A percentile compares a stretch with the other conserved stretches of the same genome.
Conservation (phyloP, 352 stramenopile species). For the Lagenidium sp. region DNA sequence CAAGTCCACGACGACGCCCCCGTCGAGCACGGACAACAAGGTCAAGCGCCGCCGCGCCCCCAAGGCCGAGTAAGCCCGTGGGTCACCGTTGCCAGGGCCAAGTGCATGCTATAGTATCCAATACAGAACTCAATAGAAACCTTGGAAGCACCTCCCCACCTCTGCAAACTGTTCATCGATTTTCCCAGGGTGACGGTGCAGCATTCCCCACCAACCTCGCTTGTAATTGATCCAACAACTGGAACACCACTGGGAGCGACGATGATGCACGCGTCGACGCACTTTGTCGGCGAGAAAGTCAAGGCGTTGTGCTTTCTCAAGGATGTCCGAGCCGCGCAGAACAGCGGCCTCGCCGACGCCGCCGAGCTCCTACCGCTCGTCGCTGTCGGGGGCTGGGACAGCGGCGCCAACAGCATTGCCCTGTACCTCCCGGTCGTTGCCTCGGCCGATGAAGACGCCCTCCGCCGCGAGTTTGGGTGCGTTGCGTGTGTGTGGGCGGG, state of each 20-base stretch:
- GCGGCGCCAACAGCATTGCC: slow-evolving; percentile 32
- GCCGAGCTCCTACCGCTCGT: slow-evolving; percentile 40
- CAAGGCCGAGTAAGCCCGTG: slow-evolving; percentile 66
- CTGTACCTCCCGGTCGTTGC: slow-evolving; percentile 40
- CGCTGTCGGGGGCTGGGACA: slow-evolving; percentile 47
- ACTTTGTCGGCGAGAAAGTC: slow-evolving; percentile 59
- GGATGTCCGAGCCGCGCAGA: slow-evolving; percentile 23
- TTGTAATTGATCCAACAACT: slow-evolving; percentile 1
- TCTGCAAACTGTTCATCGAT: too few species aligned
- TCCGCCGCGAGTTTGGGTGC: slow-evolving; percentile 34
- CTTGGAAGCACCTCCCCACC: too few species aligned
- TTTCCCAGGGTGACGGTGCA: too few species aligned
- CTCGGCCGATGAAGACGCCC: slow-evolving; percentile 29
- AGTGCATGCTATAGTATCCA: background rate
- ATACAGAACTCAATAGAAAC: background rate
- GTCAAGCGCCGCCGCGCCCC: slow-evolving; percentile 48
- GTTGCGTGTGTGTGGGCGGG: too few species aligned
- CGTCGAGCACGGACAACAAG: slow-evolving; percentile 19
- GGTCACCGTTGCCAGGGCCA: background rate
- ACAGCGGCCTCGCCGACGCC: background rate
- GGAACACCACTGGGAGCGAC: too few species aligned
- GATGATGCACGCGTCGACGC: slow-evolving; percentile 24
- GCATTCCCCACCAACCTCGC: too few species aligned
- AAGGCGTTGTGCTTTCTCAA: slow-evolving; percentile 51
- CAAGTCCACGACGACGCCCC: slow-evolving; percentile 7